phyloP scores from a whole-genome alignment of 176 grass and related monocot species.

The Oryza nivara region DNA sequence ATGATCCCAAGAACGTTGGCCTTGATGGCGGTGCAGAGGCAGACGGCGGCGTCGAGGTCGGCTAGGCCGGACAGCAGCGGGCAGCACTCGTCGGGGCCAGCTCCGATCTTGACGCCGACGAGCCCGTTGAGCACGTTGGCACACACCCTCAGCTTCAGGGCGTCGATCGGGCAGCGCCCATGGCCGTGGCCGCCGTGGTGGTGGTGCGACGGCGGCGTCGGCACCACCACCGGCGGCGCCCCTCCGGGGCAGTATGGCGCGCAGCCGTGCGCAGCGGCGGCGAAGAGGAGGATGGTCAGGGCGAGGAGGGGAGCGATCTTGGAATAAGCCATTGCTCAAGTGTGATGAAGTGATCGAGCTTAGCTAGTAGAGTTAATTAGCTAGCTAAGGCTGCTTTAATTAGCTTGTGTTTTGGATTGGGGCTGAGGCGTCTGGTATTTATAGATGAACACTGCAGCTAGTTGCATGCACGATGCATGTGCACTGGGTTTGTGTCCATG shows the following conservation, averaged over 20 bases:
- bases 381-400: too few species aligned
- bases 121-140: conserved; percentile 18
- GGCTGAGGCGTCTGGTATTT: too few species aligned
- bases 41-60: conserved; percentile 45
- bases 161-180: conserved; percentile 26
- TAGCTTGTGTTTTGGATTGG: too few species aligned
- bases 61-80: conserved; percentile 24
- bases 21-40: conserved; percentile 54
- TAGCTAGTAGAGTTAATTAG: too few species aligned
- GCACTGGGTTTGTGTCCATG: too few species aligned
- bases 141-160: conserved; percentile 35
- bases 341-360: neutral
- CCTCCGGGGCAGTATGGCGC: neutral
- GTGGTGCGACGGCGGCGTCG: neutral
- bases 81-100: conserved; percentile 36
- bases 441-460: too few species aligned
- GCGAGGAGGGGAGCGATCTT: conserved; percentile 7
- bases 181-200: neutral
- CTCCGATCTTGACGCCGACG: conserved; percentile 2
- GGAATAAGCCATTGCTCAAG: neutral
- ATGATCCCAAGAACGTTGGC: conserved; percentile 41
- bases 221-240: neutral
- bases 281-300: conserved; percentile 29
- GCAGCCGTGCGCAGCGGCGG: conserved; percentile 20
- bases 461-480: too few species aligned